Evolutionary conservation across 2,329 filamentous ascomycete genomes (phyloP).

Genomic region (Davidsoniella neocaledoniae): DNA sequence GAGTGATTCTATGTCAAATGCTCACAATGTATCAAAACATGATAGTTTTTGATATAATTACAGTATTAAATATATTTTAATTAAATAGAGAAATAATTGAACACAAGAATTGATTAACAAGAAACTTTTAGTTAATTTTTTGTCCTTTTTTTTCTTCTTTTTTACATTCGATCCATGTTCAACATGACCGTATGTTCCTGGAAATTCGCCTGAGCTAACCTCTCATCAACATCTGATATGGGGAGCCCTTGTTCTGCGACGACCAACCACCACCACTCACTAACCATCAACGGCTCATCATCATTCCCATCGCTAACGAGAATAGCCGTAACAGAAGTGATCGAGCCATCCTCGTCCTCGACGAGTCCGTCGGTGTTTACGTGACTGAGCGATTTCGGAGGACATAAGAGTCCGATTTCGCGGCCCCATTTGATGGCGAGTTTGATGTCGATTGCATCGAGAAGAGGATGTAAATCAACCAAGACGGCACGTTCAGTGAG

Average conservation of each 20-base stretch:
- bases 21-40: too few species aligned
- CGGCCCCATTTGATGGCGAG: constrained; percentile 43
- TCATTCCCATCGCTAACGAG: neutral
- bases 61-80: too few species aligned
- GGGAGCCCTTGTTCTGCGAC: constrained; percentile 23
- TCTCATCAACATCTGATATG: neutral
- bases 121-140: too few species aligned
- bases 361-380: neutral
- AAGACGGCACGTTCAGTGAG: constrained; percentile 35
- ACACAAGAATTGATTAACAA: too few species aligned
- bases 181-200: constrained; percentile 10
- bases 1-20: too few species aligned
- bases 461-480: constrained; percentile 35
- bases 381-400: constrained; percentile 16
- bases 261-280: constrained; percentile 54
- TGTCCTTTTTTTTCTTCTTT: neutral
- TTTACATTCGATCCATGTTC: constrained; percentile 6
- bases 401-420: constrained; percentile 30
- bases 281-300: constrained; percentile 23
- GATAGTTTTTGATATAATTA: too few species aligned
- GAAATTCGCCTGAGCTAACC: constrained; percentile 3
- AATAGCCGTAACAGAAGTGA: too few species aligned
- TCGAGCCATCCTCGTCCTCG: neutral
- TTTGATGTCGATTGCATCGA: constrained; percentile 47
- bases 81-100: too few species aligned